Evolutionary conservation across 164 flowering plant genomes (phyloP).

Genomic region (Paratinospora sagittata): DNA sequence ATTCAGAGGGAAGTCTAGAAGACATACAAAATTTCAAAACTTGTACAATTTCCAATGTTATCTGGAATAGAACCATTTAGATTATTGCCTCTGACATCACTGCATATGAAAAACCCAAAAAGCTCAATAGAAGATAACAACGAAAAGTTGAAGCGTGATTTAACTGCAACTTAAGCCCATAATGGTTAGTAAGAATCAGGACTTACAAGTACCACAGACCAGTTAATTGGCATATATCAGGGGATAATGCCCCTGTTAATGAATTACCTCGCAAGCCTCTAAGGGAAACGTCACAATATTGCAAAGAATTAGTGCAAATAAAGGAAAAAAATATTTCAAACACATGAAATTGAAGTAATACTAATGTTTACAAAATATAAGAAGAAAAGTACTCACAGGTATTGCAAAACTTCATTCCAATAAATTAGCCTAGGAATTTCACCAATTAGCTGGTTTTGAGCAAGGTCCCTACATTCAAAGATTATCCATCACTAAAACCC

Average conservation of each 20-base stretch:
- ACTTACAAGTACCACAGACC: constrained; percentile 97
- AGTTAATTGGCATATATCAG: constrained; percentile 92
- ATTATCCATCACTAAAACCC: background rate
- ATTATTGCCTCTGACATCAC: constrained; percentile 90
- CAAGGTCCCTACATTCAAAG: constrained; percentile 58
- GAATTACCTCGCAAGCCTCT: constrained; percentile 81
- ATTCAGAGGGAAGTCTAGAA: background rate
- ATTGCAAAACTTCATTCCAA: constrained; percentile 94
- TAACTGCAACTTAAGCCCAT: background rate
- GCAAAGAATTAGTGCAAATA: background rate
- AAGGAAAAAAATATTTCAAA: background rate
- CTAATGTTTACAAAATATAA: background rate
- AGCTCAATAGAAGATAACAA: background rate
- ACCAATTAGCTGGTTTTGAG: constrained; percentile 72
- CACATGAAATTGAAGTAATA: background rate
- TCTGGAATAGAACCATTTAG: constrained; percentile 78
- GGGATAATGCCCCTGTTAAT: constrained; percentile 69
- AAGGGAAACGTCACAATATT: constrained; percentile 4
- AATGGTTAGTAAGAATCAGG: background rate
- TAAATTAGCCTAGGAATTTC: constrained; percentile 85
- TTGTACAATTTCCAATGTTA: constrained; percentile 90
- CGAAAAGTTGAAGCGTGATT: background rate
- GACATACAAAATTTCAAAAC: constrained; percentile 83
- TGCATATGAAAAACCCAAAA: constrained; percentile 17
- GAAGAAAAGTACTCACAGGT: constrained; percentile 47